Conservation (phyloP, 1,284 basidiomycete genomes). For the Ustilago curta region DNA sequence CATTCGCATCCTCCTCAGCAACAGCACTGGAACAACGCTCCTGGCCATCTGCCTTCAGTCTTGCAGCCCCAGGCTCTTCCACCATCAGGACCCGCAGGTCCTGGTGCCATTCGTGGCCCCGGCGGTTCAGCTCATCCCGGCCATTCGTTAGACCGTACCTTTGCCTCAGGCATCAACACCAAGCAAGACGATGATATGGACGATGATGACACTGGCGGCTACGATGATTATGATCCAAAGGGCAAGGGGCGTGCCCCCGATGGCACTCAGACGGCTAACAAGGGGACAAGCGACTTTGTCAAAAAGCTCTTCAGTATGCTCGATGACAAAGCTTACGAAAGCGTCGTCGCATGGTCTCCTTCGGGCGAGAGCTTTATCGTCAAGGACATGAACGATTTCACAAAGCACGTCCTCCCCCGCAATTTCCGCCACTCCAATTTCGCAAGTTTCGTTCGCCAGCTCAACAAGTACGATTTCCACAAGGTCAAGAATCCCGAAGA, state of each 20-base stretch:
- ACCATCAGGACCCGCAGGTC: constrained; percentile 4
- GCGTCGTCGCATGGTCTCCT: constrained; percentile 87
- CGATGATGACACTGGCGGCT: constrained; percentile 31
- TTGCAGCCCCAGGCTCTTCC: constrained; percentile 31
- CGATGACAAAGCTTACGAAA: constrained; percentile 80
- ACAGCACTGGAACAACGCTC: constrained; percentile 29
- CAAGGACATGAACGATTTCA: constrained; percentile 97
- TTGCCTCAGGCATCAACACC: not conserved
- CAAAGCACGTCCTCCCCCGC: constrained; percentile 89
- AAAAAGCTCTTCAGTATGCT: constrained; percentile 94
- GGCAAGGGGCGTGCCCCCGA: constrained; percentile 29
- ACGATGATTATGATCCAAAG: constrained; percentile 41
- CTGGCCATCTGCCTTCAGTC: constrained; percentile 32
- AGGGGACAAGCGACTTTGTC: constrained; percentile 80
- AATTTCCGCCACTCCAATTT: constrained; percentile 99
- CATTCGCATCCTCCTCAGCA: constrained; percentile 21
- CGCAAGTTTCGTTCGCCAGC: constrained; percentile 76
- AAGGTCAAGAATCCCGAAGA: constrained; percentile 84
- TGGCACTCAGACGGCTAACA: constrained; percentile 30
- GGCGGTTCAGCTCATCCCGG: constrained; percentile 2
- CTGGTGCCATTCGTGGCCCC: constrained; percentile 1
- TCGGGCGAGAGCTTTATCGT: constrained; percentile 91
- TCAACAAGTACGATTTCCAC: constrained; percentile 99
- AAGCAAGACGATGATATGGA: constrained; percentile 43
- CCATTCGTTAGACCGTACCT: constrained; percentile 24